Percentiles rank a stretch among this genome's conserved stretches.
Evolutionary conservation across 2,329 filamentous ascomycete species (phyloP).

Genomic region (Claviceps pazoutovae): DNA sequence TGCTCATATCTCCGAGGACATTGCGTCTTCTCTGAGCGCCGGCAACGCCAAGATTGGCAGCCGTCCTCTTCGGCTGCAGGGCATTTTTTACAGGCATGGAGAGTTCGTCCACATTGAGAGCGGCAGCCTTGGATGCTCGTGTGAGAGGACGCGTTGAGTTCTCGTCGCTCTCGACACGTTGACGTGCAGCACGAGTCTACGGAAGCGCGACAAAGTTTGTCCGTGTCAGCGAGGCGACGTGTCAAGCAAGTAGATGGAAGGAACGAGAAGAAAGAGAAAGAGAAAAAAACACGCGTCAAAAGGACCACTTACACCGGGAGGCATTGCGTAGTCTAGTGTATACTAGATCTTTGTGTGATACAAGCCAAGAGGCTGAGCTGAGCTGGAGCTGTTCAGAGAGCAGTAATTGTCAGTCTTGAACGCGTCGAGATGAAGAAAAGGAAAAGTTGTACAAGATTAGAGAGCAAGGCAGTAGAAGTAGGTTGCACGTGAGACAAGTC

Average conservation of each 20-base stretch:
- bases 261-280: neutral
- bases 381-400: constrained; percentile 5
- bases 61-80: constrained; percentile 57
- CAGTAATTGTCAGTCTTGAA: constrained; percentile 8
- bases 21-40: constrained; percentile 55
- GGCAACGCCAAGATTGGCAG: constrained; percentile 32
- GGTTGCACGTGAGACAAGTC: constrained; percentile 18
- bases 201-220: neutral
- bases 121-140: constrained; percentile 82
- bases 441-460: constrained; percentile 2
- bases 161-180: constrained; percentile 87
- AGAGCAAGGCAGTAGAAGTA: constrained; percentile 8
- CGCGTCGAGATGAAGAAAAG: constrained; percentile 8
- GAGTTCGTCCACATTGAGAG: constrained; percentile 50
- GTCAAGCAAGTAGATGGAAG: neutral
- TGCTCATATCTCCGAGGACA: constrained; percentile 88
- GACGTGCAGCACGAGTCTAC: constrained; percentile 55
- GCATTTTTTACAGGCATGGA: constrained; percentile 45
- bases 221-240: constrained; percentile 4
- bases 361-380: constrained; percentile 7
- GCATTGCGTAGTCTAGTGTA: constrained; percentile 18
- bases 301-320: constrained; percentile 18
- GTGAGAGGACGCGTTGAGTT: constrained; percentile 74
- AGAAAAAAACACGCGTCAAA: neutral
- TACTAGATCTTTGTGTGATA: constrained; percentile 9